phyloP scores from a whole-genome alignment of 2,329 filamentous ascomycete species.

The Ophiocordyceps australis region DNA sequence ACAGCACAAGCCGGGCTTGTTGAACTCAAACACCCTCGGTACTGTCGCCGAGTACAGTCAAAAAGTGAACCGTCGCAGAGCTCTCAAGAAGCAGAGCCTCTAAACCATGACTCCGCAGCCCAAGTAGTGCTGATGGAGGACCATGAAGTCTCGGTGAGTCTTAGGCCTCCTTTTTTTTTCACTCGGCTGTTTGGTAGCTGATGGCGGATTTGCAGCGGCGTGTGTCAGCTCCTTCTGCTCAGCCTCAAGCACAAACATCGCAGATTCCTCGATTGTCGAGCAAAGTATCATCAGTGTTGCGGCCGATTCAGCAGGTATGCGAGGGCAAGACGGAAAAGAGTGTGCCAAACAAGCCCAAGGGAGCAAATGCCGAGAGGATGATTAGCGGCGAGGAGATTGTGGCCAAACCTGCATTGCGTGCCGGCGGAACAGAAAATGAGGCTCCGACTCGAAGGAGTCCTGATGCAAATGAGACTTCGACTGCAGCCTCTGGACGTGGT shows the following conservation, averaged over 20 bases:
- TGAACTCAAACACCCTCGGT: constrained; percentile 15
- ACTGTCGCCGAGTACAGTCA: constrained; percentile 26
- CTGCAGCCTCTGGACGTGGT: constrained; percentile 2
- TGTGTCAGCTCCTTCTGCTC: constrained; percentile 9
- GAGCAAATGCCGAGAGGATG: not conserved
- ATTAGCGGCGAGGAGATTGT: not conserved
- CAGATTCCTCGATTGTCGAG: constrained; percentile 9
- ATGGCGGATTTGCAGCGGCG: constrained; percentile 9
- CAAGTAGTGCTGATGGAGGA: too few species aligned
- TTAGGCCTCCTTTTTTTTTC: too few species aligned
- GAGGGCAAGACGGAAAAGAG: constrained; percentile 1
- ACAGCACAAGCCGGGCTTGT: constrained; percentile 2
- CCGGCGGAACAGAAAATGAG: constrained; percentile 3
- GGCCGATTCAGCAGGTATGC: constrained; percentile 2
- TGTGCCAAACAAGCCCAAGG: not conserved
- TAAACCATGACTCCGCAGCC: too few species aligned
- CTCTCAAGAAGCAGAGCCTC: constrained; percentile 7
- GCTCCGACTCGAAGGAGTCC: constrained; percentile 1
- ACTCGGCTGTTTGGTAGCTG: too few species aligned
- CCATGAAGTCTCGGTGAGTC: too few species aligned
- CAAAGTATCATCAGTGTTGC: constrained; percentile 2
- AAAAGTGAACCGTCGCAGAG: constrained; percentile 23
- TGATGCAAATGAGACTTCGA: too few species aligned
- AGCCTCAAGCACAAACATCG: constrained; percentile 3
- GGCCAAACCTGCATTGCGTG: not conserved